phyloP scores from a whole-genome alignment of 768 basidiomycete genomes.

The Fomitopsis pulvina region DNA sequence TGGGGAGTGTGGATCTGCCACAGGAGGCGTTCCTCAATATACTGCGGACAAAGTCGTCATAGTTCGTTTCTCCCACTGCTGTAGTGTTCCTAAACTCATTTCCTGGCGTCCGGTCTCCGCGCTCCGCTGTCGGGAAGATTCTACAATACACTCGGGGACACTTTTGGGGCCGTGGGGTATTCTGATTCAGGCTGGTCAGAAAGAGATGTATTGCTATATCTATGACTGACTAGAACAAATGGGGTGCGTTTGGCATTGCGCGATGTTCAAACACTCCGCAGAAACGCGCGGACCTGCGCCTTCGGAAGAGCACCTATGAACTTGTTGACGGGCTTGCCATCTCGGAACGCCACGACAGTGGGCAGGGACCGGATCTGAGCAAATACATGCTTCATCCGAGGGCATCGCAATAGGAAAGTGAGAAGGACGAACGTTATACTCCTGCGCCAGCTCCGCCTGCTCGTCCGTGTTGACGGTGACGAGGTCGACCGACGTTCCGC shows the following conservation, averaged over 20 bases:
- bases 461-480: conserved; percentile 64
- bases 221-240: background rate
- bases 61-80: background rate
- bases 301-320: conserved; percentile 44
- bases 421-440: conserved; percentile 39
- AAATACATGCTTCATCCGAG: background rate
- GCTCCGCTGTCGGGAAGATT: no score
- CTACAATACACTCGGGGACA: no score
- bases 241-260: background rate
- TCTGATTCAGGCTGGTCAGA: no score
- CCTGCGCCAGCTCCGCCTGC: conserved; percentile 41
- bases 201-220: no score
- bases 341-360: conserved; percentile 71
- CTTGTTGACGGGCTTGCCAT: conserved; percentile 49
- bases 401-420: background rate
- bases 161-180: no score
- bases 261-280: conserved; percentile 1
- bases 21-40: conserved; percentile 96
- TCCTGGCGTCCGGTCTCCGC: no score
- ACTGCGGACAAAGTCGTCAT: conserved; percentile 47
- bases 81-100: no score
- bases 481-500: conserved; percentile 57
- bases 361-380: conserved; percentile 69
- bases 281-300: conserved; percentile 20
- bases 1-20: conserved; percentile 85